These are phyloP conservation scores for Cryptomeria japonica DNA, from an alignment of 75 land plant genomes.

Conservation along the genomic window DNA sequence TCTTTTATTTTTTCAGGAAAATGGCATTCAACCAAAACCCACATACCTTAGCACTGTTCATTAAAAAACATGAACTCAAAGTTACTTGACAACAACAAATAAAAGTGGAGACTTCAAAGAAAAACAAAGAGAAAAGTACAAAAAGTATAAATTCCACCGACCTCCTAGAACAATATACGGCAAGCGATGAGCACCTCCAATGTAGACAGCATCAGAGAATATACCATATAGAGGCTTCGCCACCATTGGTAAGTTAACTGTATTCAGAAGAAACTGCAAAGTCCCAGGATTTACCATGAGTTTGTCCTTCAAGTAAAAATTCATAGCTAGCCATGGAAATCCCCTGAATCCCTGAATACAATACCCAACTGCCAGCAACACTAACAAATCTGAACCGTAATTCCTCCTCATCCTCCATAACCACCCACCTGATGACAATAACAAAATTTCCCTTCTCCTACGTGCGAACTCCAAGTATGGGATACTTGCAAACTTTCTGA, in stretches of 20 bases:
- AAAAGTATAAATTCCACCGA: slow-evolving; percentile 17
- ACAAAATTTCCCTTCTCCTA: background rate
- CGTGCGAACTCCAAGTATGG: background rate
- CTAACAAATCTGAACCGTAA: slow-evolving; percentile 26
- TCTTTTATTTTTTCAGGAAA: background rate
- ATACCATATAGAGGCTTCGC: slow-evolving; percentile 90
- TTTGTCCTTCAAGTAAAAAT: slow-evolving; percentile 64
- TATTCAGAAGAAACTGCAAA: slow-evolving; percentile 72
- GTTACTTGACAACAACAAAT: background rate
- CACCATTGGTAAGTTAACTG: slow-evolving; percentile 80
- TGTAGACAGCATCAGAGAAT: slow-evolving; percentile 69
- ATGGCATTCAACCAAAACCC: background rate
- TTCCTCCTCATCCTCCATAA: background rate
- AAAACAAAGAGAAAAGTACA: slow-evolving; percentile 7
- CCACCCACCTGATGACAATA: background rate
- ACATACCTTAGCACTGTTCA: background rate
- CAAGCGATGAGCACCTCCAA: slow-evolving; percentile 74
- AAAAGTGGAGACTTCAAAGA: background rate
- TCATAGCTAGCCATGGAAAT: slow-evolving; percentile 84
- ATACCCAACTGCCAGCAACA: slow-evolving; percentile 72
- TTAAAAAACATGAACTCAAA: background rate
- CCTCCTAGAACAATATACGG: slow-evolving; percentile 89
- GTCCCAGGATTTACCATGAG: slow-evolving; percentile 57
- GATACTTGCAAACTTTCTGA: background rate
- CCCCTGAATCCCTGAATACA: slow-evolving; percentile 85